A percentile compares a stretch with the other conserved stretches of the same genome.
phyloP scores from a whole-genome alignment of 129 eudicot genomes.

The Arctium lappa region DNA sequence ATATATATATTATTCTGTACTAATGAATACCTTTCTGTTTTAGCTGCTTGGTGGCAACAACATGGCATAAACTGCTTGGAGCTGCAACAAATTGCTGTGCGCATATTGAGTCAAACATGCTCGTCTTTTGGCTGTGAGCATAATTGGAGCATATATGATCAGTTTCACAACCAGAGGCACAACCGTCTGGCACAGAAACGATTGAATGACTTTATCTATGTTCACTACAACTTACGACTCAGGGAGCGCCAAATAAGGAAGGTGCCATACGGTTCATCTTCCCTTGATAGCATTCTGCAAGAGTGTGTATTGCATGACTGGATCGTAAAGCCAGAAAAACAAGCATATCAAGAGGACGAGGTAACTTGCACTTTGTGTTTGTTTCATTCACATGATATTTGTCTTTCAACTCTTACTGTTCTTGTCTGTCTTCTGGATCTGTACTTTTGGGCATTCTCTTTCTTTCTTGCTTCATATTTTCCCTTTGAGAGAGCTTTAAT shows the following conservation, averaged over 20 bases:
- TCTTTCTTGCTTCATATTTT: background rate
- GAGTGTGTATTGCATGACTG: constrained; percentile 72
- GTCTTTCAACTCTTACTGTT: background rate
- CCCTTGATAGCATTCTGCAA: constrained; percentile 62
- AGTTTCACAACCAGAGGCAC: constrained; percentile 54
- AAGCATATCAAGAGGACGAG: constrained; percentile 67
- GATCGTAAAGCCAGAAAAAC: constrained; percentile 77
- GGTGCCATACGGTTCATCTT: constrained; percentile 36
- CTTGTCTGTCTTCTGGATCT: background rate
- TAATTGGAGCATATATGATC: constrained; percentile 83
- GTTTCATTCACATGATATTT: background rate
- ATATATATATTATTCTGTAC: constrained; percentile 4
- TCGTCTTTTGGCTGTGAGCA: constrained; percentile 93
- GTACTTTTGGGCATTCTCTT: background rate
- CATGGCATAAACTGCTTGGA: constrained; percentile 95
- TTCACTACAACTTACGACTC: constrained; percentile 83
- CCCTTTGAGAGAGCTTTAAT: background rate
- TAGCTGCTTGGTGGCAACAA: constrained; percentile 99
- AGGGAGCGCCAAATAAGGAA: constrained; percentile 76
- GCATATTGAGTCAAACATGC: constrained; percentile 92
- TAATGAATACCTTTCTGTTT: constrained; percentile 14
- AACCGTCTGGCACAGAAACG: constrained; percentile 65
- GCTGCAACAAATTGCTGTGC: constrained; percentile 81
- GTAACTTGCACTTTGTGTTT: constrained; percentile 23
- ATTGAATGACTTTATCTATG: constrained; percentile 54